Conservation (phyloP, 441 rosid species). For the Viola pubescens region DNA sequence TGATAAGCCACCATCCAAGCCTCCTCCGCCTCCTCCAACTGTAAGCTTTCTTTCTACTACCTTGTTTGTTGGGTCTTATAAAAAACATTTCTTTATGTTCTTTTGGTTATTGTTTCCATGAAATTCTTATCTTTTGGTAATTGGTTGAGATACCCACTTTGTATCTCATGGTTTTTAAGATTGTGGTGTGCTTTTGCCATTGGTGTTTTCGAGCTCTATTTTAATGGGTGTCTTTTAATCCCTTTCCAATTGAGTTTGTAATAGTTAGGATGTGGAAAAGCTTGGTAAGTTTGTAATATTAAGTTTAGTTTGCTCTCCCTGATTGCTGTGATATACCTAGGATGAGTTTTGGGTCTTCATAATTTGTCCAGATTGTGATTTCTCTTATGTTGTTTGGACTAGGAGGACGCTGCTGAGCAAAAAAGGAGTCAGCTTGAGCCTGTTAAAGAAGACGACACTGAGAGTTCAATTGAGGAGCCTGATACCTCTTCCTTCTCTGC, state of each 20-base stretch:
- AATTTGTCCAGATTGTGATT: background rate
- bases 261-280: no score
- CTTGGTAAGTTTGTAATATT: background rate
- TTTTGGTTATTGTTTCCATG: background rate
- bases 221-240: background rate
- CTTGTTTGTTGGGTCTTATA: background rate
- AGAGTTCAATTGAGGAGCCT: conserved; percentile 51
- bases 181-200: background rate
- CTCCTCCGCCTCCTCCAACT: conserved; percentile 21
- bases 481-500: conserved; percentile 94
- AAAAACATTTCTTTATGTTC: background rate
- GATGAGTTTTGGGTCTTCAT: background rate
- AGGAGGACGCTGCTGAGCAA: conserved; percentile 48
- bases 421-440: conserved; percentile 43
- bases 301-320: background rate
- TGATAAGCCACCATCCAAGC: conserved; percentile 53
- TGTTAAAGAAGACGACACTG: conserved; percentile 35
- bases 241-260: background rate
- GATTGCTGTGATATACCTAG: background rate
- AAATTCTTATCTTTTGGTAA: background rate
- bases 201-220: background rate
- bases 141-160: conserved; percentile 2
- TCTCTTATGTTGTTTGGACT: background rate
- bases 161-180: background rate
- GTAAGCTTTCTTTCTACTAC: conserved; percentile 21